Conservation (phyloP, 2,329 filamentous ascomycete genomes). For the Pseudonectria buxi region DNA sequence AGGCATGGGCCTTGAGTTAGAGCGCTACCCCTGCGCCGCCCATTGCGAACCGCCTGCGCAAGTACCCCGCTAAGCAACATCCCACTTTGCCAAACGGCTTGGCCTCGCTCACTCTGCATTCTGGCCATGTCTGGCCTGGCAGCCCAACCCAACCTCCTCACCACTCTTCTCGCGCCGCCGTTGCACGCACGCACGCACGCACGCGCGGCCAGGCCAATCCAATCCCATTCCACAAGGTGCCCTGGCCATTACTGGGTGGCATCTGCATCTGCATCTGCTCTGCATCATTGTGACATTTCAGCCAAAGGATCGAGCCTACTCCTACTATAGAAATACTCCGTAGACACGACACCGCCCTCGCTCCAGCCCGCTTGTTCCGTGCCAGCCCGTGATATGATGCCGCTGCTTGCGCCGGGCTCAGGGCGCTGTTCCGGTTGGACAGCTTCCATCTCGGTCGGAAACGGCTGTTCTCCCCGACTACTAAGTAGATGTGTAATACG, state of each 20-base stretch:
- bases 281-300: no score
- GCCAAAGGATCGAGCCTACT: no score
- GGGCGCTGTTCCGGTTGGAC: constrained; percentile 19
- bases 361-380: no score
- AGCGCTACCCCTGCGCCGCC: constrained; percentile 3
- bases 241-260: constrained; percentile 1
- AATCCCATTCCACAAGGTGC: constrained; percentile 2
- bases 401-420: constrained; percentile 14
- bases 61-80: constrained; percentile 13
- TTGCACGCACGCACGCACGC: constrained; percentile 1
- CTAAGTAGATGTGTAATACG: no score
- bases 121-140: neutral
- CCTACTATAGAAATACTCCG: no score
- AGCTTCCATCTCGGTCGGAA: constrained; percentile 12
- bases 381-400: neutral
- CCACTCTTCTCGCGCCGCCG: constrained; percentile 1
- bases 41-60: neutral
- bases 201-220: constrained; percentile 1
- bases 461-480: no score
- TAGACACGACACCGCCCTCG: no score
- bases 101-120: neutral
- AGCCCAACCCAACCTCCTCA: neutral
- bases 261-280: no score
- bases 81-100: constrained; percentile 6
- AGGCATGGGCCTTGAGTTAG: constrained; percentile 9